phyloP scores from a whole-genome alignment of 257 asterid genomes.

The Ballota nigra region DNA sequence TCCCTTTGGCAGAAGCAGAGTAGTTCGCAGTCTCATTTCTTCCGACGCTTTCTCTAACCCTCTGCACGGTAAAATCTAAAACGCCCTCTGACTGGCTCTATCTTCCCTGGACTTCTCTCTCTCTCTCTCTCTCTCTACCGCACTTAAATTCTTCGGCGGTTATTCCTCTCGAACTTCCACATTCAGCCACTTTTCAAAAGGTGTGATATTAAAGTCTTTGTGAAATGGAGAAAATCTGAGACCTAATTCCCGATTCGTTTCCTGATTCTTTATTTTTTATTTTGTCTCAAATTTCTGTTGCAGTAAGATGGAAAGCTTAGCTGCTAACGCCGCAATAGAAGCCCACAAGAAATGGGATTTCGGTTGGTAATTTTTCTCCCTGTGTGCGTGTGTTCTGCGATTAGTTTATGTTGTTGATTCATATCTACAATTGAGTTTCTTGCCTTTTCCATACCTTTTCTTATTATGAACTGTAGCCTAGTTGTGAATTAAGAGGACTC shows the following conservation, averaged over 20 bases:
- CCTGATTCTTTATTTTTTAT: neutral
- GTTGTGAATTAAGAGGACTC: neutral
- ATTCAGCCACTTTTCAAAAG: too few species aligned
- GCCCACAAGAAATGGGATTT: conserved; percentile 57
- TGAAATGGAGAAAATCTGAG: neutral
- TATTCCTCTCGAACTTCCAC: neutral
- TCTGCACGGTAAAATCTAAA: neutral
- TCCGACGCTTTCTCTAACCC: neutral
- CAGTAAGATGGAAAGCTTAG: conserved; percentile 23
- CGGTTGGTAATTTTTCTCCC: conserved; percentile 42
- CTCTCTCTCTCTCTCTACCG: neutral
- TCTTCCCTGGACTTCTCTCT: too few species aligned
- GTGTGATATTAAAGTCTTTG: neutral
- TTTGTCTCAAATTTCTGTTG: neutral
- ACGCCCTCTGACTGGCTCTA: too few species aligned
- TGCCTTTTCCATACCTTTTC: neutral
- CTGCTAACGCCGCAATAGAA: conserved; percentile 19
- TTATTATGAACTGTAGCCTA: neutral
- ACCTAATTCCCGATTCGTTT: neutral
- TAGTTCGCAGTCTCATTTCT: too few species aligned
- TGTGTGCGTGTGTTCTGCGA: too few species aligned
- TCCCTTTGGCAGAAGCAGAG: too few species aligned
- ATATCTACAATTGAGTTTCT: neutral
- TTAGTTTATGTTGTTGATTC: neutral
- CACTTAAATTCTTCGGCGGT: neutral